These are phyloP conservation scores for Allium sativum DNA, from an alignment of 106 monocot species.

Conservation along the genomic window DNA sequence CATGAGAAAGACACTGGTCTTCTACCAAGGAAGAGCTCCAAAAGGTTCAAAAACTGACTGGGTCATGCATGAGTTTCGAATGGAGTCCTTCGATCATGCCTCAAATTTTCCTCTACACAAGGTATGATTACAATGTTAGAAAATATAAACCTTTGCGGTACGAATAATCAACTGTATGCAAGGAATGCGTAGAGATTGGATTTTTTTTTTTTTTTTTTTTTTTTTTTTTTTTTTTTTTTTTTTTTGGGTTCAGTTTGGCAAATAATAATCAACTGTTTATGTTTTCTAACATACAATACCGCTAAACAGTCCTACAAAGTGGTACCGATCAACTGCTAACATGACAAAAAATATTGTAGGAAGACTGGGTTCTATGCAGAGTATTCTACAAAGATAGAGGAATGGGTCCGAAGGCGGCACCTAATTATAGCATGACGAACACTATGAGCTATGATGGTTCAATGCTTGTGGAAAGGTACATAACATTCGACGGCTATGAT, in stretches of 20 bases:
- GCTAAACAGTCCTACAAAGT: background rate
- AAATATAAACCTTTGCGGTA: background rate
- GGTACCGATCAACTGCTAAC: background rate
- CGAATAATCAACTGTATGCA: too few species aligned
- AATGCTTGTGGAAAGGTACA: slow-evolving; percentile 41
- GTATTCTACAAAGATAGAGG: slow-evolving; percentile 64
- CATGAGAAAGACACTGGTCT: slow-evolving; percentile 56
- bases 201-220: too few species aligned
- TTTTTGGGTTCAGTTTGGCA: background rate
- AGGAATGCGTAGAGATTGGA: too few species aligned
- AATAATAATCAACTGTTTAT: too few species aligned
- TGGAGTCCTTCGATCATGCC: slow-evolving; percentile 9
- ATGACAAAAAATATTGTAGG: slow-evolving; percentile 16
- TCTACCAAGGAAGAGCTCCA: slow-evolving; percentile 55
- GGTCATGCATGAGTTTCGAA: slow-evolving; percentile 62
- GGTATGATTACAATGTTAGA: slow-evolving; percentile 1
- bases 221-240: background rate
- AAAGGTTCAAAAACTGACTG: slow-evolving; percentile 50
- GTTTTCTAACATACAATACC: background rate
- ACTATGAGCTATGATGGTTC: slow-evolving; percentile 17
- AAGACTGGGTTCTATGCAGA: slow-evolving; percentile 77
- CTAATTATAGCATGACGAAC: background rate
- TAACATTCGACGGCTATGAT: slow-evolving; percentile 20
- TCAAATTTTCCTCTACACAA: background rate
- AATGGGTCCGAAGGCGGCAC: slow-evolving; percentile 4